Base-by-base conservation (phyloP, 495 filamentous ascomycete genomes). In the Penicillium pulvis region DNA sequence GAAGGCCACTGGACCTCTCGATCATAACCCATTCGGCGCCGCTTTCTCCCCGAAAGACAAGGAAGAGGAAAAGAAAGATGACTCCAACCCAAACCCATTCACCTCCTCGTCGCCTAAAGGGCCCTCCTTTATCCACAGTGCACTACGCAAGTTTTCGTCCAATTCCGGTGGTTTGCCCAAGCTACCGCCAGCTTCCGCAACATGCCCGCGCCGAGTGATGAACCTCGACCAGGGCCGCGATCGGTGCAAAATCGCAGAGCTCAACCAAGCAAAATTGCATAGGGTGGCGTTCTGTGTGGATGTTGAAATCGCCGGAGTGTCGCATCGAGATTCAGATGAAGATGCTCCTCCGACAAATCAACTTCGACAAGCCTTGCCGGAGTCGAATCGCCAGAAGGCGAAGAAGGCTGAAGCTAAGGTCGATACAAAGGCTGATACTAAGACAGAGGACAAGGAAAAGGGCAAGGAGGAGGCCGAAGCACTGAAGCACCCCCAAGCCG, bases 261-360 rank as follows among this genome's bases (percentile, higher is more conserved):
- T 98, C 20, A 85, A 93, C 57, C 86, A 88, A 58, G 83, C 82
- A 17, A 96, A 94, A 60, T 73, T 98, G 33, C 82, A 92, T 20
- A 82, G 90, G 35, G 94, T 98, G 2, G 90, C 92, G 2, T 98
- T 98, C 64, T 96, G 90, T 62, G 94, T 98, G 4, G 94, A 98
- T 70, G 94, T 98, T 12, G 94, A 98, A 74, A 94, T 98, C 65
- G 93, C 94, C n/a, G 85, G 85, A 0, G 68, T 83, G 33, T 83
- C 86, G 17, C 70, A 70, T 55, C 69, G 69, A 14, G 75, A 79
- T 42, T 70, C 70, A 16, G 73, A 76, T 52, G 77, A 79, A 39
- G 72, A 76, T 26, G 70, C 64, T 46, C 66, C 71, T 12, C 63
- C 73, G 33, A 70, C 58, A 45, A 65, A 62, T 56, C 66, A 68